phyloP scores from a whole-genome alignment of 163 green algal genomes.

The Volvox carteri region DNA sequence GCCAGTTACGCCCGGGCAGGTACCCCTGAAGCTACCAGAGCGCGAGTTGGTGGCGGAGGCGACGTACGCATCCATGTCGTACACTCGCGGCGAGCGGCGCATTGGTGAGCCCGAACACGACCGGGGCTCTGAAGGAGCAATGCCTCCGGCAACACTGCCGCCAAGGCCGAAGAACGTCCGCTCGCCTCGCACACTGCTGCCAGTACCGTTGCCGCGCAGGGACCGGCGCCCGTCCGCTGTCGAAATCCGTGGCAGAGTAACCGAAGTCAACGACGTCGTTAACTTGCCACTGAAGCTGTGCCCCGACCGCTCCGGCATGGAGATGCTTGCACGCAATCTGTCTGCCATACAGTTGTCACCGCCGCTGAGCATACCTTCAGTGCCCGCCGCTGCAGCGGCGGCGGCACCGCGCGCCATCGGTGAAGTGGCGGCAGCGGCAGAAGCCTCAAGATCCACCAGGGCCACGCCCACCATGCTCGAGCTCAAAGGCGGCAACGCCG shows the following conservation, averaged over 20 bases:
- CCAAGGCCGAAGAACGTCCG: neutral
- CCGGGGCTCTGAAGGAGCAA: neutral
- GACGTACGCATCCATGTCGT: constrained; percentile 16
- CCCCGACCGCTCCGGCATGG: neutral
- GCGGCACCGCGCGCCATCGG: neutral
- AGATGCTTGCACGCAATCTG: neutral
- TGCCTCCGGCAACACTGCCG: neutral
- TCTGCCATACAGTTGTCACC: neutral
- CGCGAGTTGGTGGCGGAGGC: neutral
- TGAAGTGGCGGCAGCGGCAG: neutral
- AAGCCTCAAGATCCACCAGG: neutral
- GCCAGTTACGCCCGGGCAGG: neutral
- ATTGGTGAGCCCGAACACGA: constrained; percentile 2
- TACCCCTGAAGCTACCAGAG: neutral
- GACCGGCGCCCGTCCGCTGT: neutral
- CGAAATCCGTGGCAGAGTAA: neutral
- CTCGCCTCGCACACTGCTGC: neutral
- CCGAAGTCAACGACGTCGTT: neutral
- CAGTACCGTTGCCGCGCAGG: neutral
- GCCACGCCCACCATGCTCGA: neutral
- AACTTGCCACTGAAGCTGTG: neutral
- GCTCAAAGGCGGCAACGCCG: neutral
- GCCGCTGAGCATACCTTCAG: neutral
- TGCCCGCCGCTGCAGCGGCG: neutral
- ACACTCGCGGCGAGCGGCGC: constrained; percentile 7